phyloP scores from a whole-genome alignment of 352 stramenopile species.

The Globisporangium heterothallicum region DNA sequence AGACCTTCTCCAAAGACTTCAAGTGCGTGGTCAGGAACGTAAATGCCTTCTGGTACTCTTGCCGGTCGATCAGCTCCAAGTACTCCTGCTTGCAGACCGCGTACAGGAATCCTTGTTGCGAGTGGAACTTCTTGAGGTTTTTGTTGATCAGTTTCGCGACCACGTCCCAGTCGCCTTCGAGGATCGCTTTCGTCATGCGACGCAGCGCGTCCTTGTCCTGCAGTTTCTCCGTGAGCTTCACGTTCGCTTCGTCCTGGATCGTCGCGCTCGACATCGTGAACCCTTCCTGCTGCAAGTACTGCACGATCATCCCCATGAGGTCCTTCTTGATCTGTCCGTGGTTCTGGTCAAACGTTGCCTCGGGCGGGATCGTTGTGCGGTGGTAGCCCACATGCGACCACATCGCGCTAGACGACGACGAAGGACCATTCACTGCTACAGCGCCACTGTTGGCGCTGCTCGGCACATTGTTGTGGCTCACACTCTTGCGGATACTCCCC shows the following conservation, averaged over 20 bases:
- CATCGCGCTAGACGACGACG: constrained; percentile 14
- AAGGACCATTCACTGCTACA: not conserved
- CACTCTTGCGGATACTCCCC: constrained; percentile 12
- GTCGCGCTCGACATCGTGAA: constrained; percentile 77
- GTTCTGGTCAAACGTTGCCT: constrained; percentile 73
- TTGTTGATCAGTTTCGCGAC: constrained; percentile 81
- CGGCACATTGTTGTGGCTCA: constrained; percentile 13
- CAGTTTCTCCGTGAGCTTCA: constrained; percentile 67
- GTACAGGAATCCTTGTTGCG: constrained; percentile 85
- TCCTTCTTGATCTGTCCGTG: constrained; percentile 80
- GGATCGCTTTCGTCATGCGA: constrained; percentile 65
- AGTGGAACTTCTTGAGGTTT: constrained; percentile 75
- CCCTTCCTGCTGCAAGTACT: constrained; percentile 82
- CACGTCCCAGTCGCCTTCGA: constrained; percentile 83
- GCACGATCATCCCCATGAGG: constrained; percentile 79
- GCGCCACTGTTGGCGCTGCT: not conserved
- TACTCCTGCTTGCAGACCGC: constrained; percentile 88
- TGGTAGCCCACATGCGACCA: constrained; percentile 82
- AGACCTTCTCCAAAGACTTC: constrained; percentile 84
- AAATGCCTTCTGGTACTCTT: constrained; percentile 88
- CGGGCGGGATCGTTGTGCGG: constrained; percentile 71
- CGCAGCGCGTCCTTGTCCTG: constrained; percentile 73
- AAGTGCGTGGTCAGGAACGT: constrained; percentile 87
- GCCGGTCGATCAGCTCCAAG: constrained; percentile 82
- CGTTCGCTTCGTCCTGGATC: constrained; percentile 85